These are phyloP conservation scores for Cryphonectria parasitica DNA, from an alignment of 2,329 filamentous ascomycete genomes.

Conservation along the genomic window DNA sequence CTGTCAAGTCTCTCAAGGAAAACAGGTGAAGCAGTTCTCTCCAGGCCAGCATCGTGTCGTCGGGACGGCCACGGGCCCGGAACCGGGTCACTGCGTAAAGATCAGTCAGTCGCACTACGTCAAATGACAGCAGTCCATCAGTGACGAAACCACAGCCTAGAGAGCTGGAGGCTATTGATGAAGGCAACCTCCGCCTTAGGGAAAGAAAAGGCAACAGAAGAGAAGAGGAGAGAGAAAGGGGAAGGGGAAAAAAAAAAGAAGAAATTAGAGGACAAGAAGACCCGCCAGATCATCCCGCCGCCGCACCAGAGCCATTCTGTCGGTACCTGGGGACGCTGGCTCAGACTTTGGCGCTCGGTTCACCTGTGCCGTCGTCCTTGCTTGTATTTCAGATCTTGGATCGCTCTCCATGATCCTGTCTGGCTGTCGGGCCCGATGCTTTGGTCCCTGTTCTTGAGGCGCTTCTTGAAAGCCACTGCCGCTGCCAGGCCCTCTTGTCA, in stretches of 20 bases:
- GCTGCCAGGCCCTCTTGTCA: slow-evolving; percentile 15
- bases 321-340: slow-evolving; percentile 14
- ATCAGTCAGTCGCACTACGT: slow-evolving; percentile 7
- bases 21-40: background rate
- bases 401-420: background rate
- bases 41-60: background rate
- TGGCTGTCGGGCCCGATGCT: background rate
- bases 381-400: background rate
- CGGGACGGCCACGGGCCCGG: background rate
- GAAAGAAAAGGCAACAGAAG: too few species aligned
- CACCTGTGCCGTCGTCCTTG: background rate
- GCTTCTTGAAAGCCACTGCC: slow-evolving; percentile 13
- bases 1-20: background rate
- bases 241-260: background rate
- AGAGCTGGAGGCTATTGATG: background rate
- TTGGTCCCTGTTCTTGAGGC: slow-evolving; percentile 10
- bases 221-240: background rate
- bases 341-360: slow-evolving; percentile 8
- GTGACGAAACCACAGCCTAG: background rate
- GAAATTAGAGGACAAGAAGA: background rate
- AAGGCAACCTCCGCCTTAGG: too few species aligned
- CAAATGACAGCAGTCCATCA: slow-evolving; percentile 5
- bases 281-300: slow-evolving; percentile 4
- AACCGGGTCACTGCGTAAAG: background rate
- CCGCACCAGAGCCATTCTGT: slow-evolving; percentile 16